Conservation (phyloP, 2,329 filamentous ascomycete genomes). For the Xylariaceae sp. region DNA sequence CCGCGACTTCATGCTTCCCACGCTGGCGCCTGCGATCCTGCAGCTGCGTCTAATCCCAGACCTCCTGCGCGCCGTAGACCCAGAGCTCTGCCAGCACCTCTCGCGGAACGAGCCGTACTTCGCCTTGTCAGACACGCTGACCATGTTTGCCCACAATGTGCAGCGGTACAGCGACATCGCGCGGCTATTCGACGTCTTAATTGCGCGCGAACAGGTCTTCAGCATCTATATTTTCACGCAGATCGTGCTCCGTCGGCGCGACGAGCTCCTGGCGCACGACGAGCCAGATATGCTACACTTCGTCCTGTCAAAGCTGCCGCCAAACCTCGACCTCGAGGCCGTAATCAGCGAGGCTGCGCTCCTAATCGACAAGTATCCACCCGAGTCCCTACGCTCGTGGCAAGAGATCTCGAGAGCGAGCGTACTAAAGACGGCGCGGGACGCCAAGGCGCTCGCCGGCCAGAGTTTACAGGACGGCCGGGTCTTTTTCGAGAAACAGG, state of each 20-base stretch:
- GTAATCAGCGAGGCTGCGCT: constrained; percentile 63
- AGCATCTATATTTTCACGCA: constrained; percentile 88
- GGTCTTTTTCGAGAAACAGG: constrained; percentile 65
- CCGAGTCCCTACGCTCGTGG: constrained; percentile 70
- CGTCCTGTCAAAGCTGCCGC: constrained; percentile 80
- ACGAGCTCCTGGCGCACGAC: constrained; percentile 75
- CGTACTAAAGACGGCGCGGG: constrained; percentile 76
- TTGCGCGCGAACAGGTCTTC: constrained; percentile 83
- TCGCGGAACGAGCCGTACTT: constrained; percentile 80
- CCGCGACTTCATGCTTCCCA: constrained; percentile 95
- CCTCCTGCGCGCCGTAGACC: constrained; percentile 70
- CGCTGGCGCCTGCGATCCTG: constrained; percentile 70
- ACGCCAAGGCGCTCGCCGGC: constrained; percentile 43
- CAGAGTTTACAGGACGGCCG: constrained; percentile 65
- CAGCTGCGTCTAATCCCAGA: constrained; percentile 86
- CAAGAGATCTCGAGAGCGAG: constrained; percentile 66
- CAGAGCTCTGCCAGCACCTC: constrained; percentile 69
- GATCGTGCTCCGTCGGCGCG: constrained; percentile 74
- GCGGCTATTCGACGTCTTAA: constrained; percentile 84
- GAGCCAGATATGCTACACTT: constrained; percentile 92
- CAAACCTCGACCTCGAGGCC: constrained; percentile 72
- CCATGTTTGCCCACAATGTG: constrained; percentile 95
- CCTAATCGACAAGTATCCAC: constrained; percentile 65
- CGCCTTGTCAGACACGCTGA: constrained; percentile 86
- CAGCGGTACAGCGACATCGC: constrained; percentile 84